phyloP scores from a whole-genome alignment of 2,329 filamentous ascomycete species.

The Madurella fahalii region DNA sequence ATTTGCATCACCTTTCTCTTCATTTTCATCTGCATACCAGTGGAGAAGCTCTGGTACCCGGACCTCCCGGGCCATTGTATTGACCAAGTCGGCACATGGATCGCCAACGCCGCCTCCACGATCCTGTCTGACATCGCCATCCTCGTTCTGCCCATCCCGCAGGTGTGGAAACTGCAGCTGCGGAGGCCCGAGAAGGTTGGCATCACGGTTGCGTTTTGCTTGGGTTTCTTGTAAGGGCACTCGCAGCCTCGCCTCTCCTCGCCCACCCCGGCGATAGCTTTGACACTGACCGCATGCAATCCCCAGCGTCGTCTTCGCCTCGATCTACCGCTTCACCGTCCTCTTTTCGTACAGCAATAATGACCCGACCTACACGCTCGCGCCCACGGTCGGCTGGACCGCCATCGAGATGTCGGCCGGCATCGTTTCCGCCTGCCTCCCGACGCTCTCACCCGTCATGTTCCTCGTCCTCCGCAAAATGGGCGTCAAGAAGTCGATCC shows the following conservation, averaged over 20 bases:
- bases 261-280: too few relatives aligned
- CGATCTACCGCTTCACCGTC: constrained; percentile 44
- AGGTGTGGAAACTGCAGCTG: constrained; percentile 34
- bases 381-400: constrained; percentile 45
- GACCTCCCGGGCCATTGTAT: constrained; percentile 16
- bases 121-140: constrained; percentile 18
- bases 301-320: constrained; percentile 44
- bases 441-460: constrained; percentile 47
- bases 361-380: constrained; percentile 45
- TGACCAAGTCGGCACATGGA: constrained; percentile 17
- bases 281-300: not conserved
- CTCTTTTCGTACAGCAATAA: constrained; percentile 40
- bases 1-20: constrained; percentile 13
- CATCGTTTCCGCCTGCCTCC: constrained; percentile 51
- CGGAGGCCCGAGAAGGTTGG: constrained; percentile 40
- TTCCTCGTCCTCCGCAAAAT: constrained; percentile 35
- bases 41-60: constrained; percentile 17
- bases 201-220: constrained; percentile 39
- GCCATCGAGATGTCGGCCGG: constrained; percentile 47
- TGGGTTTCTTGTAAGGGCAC: constrained; percentile 15
- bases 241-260: not conserved
- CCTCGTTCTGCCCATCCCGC: constrained; percentile 18
- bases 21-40: constrained; percentile 19
- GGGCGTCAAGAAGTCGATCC: constrained; percentile 40
- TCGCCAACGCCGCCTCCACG: constrained; percentile 19